These are phyloP conservation scores for Trichoderma breve DNA, from an alignment of 2,329 filamentous ascomycete genomes.

Conservation along the genomic window DNA sequence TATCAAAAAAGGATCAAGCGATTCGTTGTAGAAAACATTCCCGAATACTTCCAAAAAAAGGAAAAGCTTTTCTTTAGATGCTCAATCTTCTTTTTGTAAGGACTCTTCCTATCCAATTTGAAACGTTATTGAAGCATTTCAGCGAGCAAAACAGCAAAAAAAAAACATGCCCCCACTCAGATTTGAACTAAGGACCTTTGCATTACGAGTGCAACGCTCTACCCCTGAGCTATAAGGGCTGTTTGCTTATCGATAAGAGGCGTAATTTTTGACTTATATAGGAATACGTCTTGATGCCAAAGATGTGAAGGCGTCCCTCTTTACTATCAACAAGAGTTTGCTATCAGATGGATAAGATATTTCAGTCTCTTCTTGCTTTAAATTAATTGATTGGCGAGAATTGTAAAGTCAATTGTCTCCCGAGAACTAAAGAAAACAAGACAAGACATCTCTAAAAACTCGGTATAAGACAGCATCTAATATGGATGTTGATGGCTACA, in stretches of 20 bases:
- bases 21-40: neutral
- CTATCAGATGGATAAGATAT: neutral
- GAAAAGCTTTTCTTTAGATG: too few species aligned
- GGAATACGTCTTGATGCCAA: too few species aligned
- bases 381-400: too few species aligned
- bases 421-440: too few species aligned
- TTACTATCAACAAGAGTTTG: neutral
- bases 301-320: too few species aligned
- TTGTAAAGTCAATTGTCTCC: too few species aligned
- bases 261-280: neutral
- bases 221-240: conserved; percentile 1
- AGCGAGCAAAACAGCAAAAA: neutral
- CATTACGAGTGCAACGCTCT: conserved; percentile 1
- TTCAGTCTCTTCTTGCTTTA: too few species aligned
- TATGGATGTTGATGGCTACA: neutral
- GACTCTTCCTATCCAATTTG: neutral
- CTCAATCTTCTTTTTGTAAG: too few species aligned
- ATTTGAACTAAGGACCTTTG: neutral
- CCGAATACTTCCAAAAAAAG: too few species aligned
- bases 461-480: neutral
- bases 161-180: neutral
- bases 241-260: neutral
- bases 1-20: neutral
- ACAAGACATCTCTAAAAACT: neutral
- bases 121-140: neutral